Evolutionary conservation across 2,329 filamentous ascomycete species (phyloP).

Genomic region (Epichloe baconii): DNA sequence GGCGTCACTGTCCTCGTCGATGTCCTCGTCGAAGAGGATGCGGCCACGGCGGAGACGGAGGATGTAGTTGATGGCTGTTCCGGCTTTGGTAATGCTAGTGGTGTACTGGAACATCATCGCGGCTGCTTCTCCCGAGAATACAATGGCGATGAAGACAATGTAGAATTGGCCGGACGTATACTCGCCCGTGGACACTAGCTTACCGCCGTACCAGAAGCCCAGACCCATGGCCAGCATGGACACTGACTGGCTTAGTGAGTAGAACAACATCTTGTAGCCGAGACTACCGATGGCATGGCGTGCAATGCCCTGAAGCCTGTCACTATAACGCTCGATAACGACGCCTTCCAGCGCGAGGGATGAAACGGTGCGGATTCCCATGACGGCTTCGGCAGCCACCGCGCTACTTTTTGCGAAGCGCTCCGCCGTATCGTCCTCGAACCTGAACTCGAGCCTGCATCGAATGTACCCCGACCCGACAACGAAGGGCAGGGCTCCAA

Average conservation of each 20-base stretch:
- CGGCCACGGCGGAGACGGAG: constrained; percentile 24
- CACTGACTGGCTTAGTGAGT: constrained; percentile 26
- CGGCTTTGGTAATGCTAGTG: constrained; percentile 38
- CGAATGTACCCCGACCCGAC: constrained; percentile 32
- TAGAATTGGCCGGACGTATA: constrained; percentile 35
- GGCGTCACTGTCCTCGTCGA: constrained; percentile 14
- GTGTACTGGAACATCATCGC: constrained; percentile 31
- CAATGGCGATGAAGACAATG: constrained; percentile 35
- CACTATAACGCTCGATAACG: constrained; percentile 24
- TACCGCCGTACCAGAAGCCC: constrained; percentile 29
- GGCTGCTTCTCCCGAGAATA: constrained; percentile 32
- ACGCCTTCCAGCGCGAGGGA: constrained; percentile 33
- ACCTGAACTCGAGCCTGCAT: constrained; percentile 33
- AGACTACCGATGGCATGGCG: constrained; percentile 17
- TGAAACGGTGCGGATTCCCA: constrained; percentile 36
- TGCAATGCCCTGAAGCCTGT: constrained; percentile 19
- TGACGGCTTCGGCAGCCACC: constrained; percentile 35
- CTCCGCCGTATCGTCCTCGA: constrained; percentile 29
- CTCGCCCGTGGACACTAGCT: constrained; percentile 29
- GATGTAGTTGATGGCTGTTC: constrained; percentile 34
- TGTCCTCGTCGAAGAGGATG: constrained; percentile 12
- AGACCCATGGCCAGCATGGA: constrained; percentile 25
- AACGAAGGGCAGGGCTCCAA: constrained; percentile 32
- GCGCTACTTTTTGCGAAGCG: constrained; percentile 33
- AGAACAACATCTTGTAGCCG: constrained; percentile 27